Base-by-base conservation (phyloP, 208 protist species). In the Leishmania aethiopica region DNA sequence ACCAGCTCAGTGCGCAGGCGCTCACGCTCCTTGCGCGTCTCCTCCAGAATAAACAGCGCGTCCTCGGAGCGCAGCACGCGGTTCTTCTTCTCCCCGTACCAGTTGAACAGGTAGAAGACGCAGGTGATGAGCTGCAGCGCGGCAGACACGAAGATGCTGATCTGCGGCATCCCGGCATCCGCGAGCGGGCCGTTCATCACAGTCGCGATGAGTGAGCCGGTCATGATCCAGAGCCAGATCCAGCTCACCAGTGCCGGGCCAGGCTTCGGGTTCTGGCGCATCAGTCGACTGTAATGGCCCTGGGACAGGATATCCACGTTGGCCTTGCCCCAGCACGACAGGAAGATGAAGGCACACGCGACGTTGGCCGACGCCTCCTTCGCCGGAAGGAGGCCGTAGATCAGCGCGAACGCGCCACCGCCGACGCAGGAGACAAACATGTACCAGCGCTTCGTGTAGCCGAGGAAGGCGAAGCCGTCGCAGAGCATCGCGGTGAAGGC, bases 371-470 rank as follows among this genome's bases (percentile, higher is more conserved):
- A 88, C 17, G 81, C 76, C 37, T 45, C 35, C 77, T 83, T 88
- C n/a, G 69, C 74, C 10, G 93, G 91, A 8, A 94, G 84, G 2
- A 90, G 72, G 37, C 83, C 90, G 79, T 87, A 93, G 32, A 77
- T 71, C 32, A 94, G 67, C 45, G 87, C 88, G 69, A 91, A 83
- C 0, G 70, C 86, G 17, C 60, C 80, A 32, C 90, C 90, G 32
- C 85, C 40, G 15, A 94, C 75, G 60, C 86, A 90, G 6, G 90
- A 94, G 8, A 85, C n/a, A 60, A 87, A 83, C 76, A 90, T 82
- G 87, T 93, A 93, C 90, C 90, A 96, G 62, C 91, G 88, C 90
- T 93, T 96, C 32, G 88, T 90, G 88, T 95, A 96, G 60, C 90
- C 88, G 66, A 91, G 83, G 73, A 94, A 86, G 45, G 89, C 82